Evolutionary conservation across 2,329 filamentous ascomycete species (phyloP).

Genomic region (Colletotrichum caudatum): DNA sequence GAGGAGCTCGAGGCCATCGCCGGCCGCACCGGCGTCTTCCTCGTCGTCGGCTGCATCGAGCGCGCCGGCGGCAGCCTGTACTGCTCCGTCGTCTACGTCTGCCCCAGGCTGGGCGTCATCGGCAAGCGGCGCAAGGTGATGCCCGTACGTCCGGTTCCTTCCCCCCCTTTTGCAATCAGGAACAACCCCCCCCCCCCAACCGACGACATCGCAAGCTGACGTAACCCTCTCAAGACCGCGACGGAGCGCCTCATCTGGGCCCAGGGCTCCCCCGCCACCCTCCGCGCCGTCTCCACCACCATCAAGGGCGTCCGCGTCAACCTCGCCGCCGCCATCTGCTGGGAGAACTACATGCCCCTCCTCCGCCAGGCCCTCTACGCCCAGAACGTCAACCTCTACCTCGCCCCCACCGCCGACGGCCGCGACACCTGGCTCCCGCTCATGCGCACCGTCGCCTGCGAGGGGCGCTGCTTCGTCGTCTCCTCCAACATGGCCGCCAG

Average conservation of each 20-base stretch:
- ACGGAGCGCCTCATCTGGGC: slow-evolving; percentile 89
- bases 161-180: too few species aligned
- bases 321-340: slow-evolving; percentile 90
- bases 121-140: slow-evolving; percentile 94
- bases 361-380: slow-evolving; percentile 85
- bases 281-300: slow-evolving; percentile 81
- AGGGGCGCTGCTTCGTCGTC: slow-evolving; percentile 87
- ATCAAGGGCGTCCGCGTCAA: slow-evolving; percentile 85
- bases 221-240: slow-evolving; percentile 69
- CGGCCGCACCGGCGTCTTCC: slow-evolving; percentile 81
- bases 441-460: slow-evolving; percentile 84
- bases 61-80: slow-evolving; percentile 85
- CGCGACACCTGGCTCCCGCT: slow-evolving; percentile 84
- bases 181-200: not conserved
- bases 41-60: slow-evolving; percentile 85
- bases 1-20: slow-evolving; percentile 84
- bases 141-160: slow-evolving; percentile 69
- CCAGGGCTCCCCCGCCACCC: slow-evolving; percentile 82
- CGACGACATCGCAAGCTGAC: slow-evolving; percentile 9
- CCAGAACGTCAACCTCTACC: slow-evolving; percentile 92
- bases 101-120: slow-evolving; percentile 76
- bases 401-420: slow-evolving; percentile 89
- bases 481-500: slow-evolving; percentile 86
- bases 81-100: slow-evolving; percentile 85
- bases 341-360: slow-evolving; percentile 97